phyloP scores from a whole-genome alignment of 176 grass and related monocot genomes.

The Alloteropsis semialata region DNA sequence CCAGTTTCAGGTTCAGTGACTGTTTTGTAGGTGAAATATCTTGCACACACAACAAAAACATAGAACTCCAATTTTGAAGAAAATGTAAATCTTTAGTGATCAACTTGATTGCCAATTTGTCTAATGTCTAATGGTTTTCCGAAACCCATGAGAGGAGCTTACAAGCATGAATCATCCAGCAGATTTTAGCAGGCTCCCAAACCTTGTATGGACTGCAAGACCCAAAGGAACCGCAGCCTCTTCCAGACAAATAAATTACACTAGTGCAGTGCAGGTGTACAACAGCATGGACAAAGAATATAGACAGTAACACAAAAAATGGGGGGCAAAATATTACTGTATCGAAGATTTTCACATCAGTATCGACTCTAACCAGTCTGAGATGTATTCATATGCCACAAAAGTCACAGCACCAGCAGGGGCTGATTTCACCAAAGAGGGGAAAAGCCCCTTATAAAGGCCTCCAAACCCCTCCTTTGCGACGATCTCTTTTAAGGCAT shows the following conservation, averaged over 20 bases:
- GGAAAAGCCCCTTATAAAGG: slow-evolving; percentile 93
- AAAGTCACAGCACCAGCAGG: slow-evolving; percentile 96
- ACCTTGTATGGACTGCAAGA: slow-evolving; percentile 51
- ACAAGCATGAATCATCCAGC: slow-evolving; percentile 42
- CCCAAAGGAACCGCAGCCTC: slow-evolving; percentile 49
- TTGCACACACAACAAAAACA: not conserved
- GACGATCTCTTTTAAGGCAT: slow-evolving; percentile 84
- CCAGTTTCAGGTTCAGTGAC: slow-evolving; percentile 26
- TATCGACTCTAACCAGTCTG: slow-evolving; percentile 72
- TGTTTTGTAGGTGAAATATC: not conserved
- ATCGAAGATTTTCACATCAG: slow-evolving; percentile 52
- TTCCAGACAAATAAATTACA: slow-evolving; percentile 34
- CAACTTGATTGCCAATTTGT: not conserved
- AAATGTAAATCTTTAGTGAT: slow-evolving; percentile 1
- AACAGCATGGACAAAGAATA: slow-evolving; percentile 10
- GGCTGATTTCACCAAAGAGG: slow-evolving; percentile 90
- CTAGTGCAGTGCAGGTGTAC: slow-evolving; percentile 22
- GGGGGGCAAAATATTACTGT: slow-evolving; percentile 20
- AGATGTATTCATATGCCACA: slow-evolving; percentile 88
- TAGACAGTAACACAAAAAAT: slow-evolving; percentile 9
- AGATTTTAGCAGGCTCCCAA: slow-evolving; percentile 37
- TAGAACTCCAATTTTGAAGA: not conserved
- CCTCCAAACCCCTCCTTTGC: slow-evolving; percentile 63
- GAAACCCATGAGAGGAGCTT: slow-evolving; percentile 41
- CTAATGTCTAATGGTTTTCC: not conserved